phyloP scores from a whole-genome alignment of 2,329 filamentous ascomycete species.

The Fusarium sp. region DNA sequence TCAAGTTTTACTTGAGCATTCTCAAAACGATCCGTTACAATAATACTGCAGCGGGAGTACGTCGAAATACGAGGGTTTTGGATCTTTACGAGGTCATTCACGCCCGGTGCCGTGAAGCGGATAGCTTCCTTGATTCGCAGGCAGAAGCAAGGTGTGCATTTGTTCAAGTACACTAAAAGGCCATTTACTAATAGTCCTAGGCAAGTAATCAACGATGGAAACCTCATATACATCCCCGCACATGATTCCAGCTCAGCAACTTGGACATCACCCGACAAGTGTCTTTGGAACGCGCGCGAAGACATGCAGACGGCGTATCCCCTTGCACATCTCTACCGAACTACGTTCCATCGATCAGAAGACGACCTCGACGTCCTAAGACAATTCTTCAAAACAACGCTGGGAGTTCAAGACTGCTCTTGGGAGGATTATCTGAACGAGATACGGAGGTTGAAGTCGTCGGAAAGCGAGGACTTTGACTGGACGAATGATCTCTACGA shows the following conservation, averaged over 20 bases:
- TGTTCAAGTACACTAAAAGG: no score
- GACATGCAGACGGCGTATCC: constrained; percentile 39
- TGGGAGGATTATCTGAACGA: constrained; percentile 39
- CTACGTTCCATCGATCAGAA: constrained; percentile 7
- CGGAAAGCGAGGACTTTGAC: constrained; percentile 34
- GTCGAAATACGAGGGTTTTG: constrained; percentile 11
- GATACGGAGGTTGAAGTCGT: constrained; percentile 26
- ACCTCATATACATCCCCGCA: constrained; percentile 32
- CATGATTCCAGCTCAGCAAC: constrained; percentile 2
- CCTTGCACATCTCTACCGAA: constrained; percentile 33
- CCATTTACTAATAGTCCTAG: constrained; percentile 21
- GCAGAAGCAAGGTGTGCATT: constrained; percentile 23
- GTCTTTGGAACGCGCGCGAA: constrained; percentile 36
- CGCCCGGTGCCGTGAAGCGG: constrained; percentile 30
- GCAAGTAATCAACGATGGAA: not conserved
- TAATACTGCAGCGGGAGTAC: constrained; percentile 19
- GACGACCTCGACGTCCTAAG: constrained; percentile 28
- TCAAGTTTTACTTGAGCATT: constrained; percentile 36
- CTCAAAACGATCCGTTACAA: constrained; percentile 18
- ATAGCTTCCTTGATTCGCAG: constrained; percentile 18
- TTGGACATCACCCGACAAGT: constrained; percentile 25
- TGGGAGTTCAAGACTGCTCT: constrained; percentile 23
- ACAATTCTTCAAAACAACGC: constrained; percentile 36
- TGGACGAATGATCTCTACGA: constrained; percentile 32
- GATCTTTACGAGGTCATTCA: constrained; percentile 43